Evolutionary conservation across 148 eudicot species (phyloP).

Genomic region (Camellia lanceoleosa): DNA sequence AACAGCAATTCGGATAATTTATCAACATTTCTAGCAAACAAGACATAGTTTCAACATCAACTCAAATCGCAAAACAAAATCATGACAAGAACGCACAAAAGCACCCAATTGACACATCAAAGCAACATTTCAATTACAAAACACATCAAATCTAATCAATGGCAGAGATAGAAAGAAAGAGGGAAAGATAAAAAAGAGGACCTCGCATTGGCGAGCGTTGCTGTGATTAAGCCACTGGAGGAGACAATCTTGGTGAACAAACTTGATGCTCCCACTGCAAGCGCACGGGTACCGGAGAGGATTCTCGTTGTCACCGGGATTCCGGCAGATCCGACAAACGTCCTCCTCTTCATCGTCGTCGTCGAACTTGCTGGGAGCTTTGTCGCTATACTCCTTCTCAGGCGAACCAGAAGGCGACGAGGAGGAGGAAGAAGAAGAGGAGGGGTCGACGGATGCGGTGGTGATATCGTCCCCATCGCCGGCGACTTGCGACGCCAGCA

Average conservation of each 20-base stretch:
- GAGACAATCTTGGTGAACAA: constrained; percentile 90
- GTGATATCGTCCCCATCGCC: constrained; percentile 7
- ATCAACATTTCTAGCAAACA: constrained; percentile 6
- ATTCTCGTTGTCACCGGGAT: constrained; percentile 75
- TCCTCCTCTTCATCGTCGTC: constrained; percentile 87
- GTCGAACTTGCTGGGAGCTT: constrained; percentile 26
- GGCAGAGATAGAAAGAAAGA: constrained; percentile 1
- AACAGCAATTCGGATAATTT: neutral
- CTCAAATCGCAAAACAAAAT: constrained; percentile 1
- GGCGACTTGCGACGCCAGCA: constrained; percentile 17
- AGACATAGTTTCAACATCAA: neutral
- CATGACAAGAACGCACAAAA: neutral
- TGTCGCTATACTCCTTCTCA: constrained; percentile 21
- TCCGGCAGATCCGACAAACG: constrained; percentile 87
- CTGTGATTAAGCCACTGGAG: constrained; percentile 98
- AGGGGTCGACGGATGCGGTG: constrained; percentile 20
- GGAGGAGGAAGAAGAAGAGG: constrained; percentile 16
- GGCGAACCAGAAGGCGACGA: constrained; percentile 16
- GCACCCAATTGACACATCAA: neutral
- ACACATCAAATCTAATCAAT: neutral
- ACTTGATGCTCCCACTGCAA: constrained; percentile 91
- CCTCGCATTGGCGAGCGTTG: constrained; percentile 96
- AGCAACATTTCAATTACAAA: neutral
- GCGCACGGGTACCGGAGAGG: constrained; percentile 90
- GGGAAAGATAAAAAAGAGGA: constrained; percentile 8